A percentile compares a stretch with the other conserved stretches of the same genome.
These are phyloP conservation scores for Erysimum cheiranthoides DNA, from an alignment of 345 rosid genomes.

Conservation along the genomic window DNA sequence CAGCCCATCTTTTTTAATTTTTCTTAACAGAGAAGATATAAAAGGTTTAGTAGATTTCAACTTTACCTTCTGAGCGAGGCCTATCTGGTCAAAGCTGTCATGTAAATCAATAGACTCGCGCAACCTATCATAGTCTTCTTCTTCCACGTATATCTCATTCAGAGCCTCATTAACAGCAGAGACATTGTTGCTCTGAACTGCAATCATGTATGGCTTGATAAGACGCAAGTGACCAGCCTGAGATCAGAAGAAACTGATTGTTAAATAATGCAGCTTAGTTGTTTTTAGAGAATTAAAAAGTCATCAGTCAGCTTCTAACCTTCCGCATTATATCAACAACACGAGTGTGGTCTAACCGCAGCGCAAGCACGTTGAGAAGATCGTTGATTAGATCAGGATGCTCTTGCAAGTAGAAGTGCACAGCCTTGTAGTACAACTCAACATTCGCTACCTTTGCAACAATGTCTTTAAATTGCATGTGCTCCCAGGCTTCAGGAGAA, in stretches of 20 bases:
- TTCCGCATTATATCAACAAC: conserved; percentile 98
- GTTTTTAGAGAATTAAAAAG: conserved; percentile 8
- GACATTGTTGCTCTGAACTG: conserved; percentile 93
- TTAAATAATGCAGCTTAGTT: conserved; percentile 6
- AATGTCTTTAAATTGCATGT: conserved; percentile 98
- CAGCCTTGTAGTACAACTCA: conserved; percentile 95
- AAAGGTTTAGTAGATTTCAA: conserved; percentile 1
- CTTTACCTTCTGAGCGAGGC: conserved; percentile 87
- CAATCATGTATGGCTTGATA: conserved; percentile 96
- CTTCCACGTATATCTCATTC: conserved; percentile 91
- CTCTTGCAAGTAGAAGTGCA: conserved; percentile 97
- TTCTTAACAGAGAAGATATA: neutral
- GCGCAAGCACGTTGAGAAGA: conserved; percentile 91
- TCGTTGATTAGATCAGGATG: conserved; percentile 96
- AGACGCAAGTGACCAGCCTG: conserved; percentile 96
- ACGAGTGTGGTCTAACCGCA: conserved; percentile 93
- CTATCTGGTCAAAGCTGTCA: conserved; percentile 92
- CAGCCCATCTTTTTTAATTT: neutral
- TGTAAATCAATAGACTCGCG: conserved; percentile 92
- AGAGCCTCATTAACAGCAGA: conserved; percentile 95
- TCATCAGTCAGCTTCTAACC: conserved; percentile 49
- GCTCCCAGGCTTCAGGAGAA: conserved; percentile 99
- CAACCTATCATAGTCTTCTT: conserved; percentile 94
- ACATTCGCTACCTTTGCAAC: conserved; percentile 94
- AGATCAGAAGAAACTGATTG: conserved; percentile 25